These are phyloP conservation scores for Lodderomyces jiufengensis DNA, from an alignment of 1,139 yeast genomes.

Conservation along the genomic window DNA sequence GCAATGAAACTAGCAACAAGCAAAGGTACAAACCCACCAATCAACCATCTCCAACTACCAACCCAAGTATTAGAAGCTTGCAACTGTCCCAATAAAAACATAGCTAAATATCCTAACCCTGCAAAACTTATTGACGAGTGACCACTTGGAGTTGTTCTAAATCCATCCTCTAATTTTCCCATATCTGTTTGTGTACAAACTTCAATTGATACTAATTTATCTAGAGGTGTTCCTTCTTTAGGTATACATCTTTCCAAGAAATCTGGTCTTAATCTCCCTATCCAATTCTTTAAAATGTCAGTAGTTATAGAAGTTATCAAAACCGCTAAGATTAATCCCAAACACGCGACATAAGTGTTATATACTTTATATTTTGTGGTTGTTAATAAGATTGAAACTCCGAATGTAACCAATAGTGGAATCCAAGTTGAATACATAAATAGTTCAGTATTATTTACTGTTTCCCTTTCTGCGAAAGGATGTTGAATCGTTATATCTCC, in stretches of 20 bases:
- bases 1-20: slow-evolving; percentile 66
- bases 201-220: slow-evolving; percentile 53
- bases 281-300: slow-evolving; percentile 59
- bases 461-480: slow-evolving; percentile 65
- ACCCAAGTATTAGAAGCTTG: slow-evolving; percentile 31
- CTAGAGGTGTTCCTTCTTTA: slow-evolving; percentile 40
- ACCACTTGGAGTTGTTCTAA: slow-evolving; percentile 77
- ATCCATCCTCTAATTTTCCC: slow-evolving; percentile 56
- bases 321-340: slow-evolving; percentile 39
- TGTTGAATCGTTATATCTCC: slow-evolving; percentile 53
- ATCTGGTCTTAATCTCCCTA: slow-evolving; percentile 79
- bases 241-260: slow-evolving; percentile 71
- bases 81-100: slow-evolving; percentile 67
- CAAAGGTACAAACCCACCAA: slow-evolving; percentile 33
- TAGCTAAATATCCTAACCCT: slow-evolving; percentile 59
- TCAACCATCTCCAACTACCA: slow-evolving; percentile 54
- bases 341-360: slow-evolving; percentile 35
- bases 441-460: slow-evolving; percentile 43
- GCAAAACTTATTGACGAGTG: slow-evolving; percentile 65
- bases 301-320: slow-evolving; percentile 43
- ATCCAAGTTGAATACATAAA: slow-evolving; percentile 36
- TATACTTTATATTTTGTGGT: slow-evolving; percentile 35
- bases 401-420: slow-evolving; percentile 31
- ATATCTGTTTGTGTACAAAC: slow-evolving; percentile 56
- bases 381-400: slow-evolving; percentile 25